Evolutionary conservation across 768 basidiomycete species (phyloP), one percentile per base, ranked within the genome.

Genomic region (Mycena indigotica): DNA sequence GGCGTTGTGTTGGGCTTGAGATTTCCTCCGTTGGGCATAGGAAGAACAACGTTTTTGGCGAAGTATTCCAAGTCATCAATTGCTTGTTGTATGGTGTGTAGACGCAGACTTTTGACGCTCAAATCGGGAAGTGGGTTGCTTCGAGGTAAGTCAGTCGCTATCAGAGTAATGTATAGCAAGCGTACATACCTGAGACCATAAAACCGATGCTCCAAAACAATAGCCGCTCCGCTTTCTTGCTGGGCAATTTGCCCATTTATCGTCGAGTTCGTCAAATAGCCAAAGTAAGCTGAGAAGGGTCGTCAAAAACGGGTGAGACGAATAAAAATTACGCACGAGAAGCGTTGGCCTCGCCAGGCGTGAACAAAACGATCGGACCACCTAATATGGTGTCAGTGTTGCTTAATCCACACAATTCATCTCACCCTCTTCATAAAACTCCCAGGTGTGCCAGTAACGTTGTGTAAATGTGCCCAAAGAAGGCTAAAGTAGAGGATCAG

Each of bases 51-150:
- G 57, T 81, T 88, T 61, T 84, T 76, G 17, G 86, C 79, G 64
- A 91, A 91, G 69, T 86, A 87, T 16, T 77, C 86, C 32, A 89
- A 70, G 64, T 91, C 88, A 50, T 89, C 84, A 60, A 89, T 84
- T 10, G 87, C 86, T 71, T 91, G 89, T 66, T 88, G 84, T 46
- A 91, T 79, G 1, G 86, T 89, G 67, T 86, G 85, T 13, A 82
- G 62, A 45, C 72, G 70, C 41, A 91, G 72, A 65, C 84, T 88
- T 63, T 78, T 69, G 28, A 80, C 80, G 29, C 75, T 81, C 25
- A 91, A 78, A 67, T 89, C 78, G 19, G 79, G 73, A 48, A 77
- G 79, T 3, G 89, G 89, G 66, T 89, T 91, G 56, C 88, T 90
- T 29, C 6, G 38, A 1, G 16, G 2, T 25, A 17, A 25, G 5